Evolutionary conservation across 2,329 filamentous ascomycete species (phyloP).

Genomic region (Aspergillus sp.): DNA sequence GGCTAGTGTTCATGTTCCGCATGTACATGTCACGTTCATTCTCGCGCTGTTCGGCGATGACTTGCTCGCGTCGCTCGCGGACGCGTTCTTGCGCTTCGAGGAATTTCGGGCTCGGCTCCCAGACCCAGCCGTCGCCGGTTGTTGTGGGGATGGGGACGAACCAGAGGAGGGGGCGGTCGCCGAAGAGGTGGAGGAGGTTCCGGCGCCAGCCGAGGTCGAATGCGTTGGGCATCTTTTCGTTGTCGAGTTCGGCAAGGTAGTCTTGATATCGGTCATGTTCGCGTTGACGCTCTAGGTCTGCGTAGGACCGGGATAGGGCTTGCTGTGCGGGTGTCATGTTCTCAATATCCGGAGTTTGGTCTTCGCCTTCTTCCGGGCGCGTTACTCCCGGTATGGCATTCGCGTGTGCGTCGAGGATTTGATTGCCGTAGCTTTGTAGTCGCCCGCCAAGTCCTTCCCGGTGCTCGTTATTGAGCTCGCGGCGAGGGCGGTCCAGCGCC

Average conservation of each 20-base stretch:
- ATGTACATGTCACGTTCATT: conserved; percentile 41
- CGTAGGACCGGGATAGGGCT: conserved; percentile 53
- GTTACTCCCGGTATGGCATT: conserved; percentile 81
- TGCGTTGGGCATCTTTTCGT: conserved; percentile 83
- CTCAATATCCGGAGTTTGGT: conserved; percentile 26
- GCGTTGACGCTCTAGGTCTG: conserved; percentile 64
- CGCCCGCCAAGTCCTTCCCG: conserved; percentile 44
- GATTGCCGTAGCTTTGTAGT: conserved; percentile 68
- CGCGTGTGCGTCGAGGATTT: conserved; percentile 79
- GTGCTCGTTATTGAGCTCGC: conserved; percentile 49
- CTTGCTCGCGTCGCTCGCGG: conserved; percentile 36
- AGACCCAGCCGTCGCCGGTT: conserved; percentile 89
- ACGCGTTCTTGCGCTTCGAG: conserved; percentile 59
- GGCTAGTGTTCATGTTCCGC: conserved; percentile 39
- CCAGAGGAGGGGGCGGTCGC: conserved; percentile 74
- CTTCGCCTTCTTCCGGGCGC: conserved; percentile 80
- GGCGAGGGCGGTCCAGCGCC: conserved; percentile 68
- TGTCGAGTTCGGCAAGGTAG: conserved; percentile 90
- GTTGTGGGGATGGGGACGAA: conserved; percentile 80
- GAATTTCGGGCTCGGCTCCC: conserved; percentile 86
- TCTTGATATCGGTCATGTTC: conserved; percentile 72
- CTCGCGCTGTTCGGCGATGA: conserved; percentile 35
- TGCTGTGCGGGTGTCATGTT: conserved; percentile 51
- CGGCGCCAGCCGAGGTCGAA: conserved; percentile 86
- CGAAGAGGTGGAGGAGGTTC: conserved; percentile 83